phyloP scores from a whole-genome alignment of 2,329 filamentous ascomycete species.

The Stagonosporopsis tanaceti region DNA sequence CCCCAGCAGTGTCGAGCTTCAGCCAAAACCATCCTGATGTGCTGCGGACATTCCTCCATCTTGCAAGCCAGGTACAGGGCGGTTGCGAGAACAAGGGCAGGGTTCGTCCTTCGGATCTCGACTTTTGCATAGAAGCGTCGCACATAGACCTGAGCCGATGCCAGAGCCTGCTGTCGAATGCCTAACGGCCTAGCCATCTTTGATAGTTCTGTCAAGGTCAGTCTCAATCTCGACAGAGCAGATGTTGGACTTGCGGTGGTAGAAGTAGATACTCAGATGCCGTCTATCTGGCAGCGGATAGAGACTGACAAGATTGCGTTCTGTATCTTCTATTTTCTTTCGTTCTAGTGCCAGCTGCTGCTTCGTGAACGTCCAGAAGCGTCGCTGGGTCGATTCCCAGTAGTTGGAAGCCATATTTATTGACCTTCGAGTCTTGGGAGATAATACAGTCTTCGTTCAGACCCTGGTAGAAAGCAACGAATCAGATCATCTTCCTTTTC shows the following conservation, averaged over 20 bases:
- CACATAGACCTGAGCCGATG: conserved; percentile 93
- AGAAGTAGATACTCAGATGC: conserved; percentile 89
- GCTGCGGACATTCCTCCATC: conserved; percentile 96
- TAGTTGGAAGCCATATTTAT: conserved; percentile 86
- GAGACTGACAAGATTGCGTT: conserved; percentile 76
- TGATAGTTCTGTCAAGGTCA: conserved; percentile 62
- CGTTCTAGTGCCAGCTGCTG: conserved; percentile 79
- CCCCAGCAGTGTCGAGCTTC: conserved; percentile 77
- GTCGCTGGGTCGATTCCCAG: conserved; percentile 92
- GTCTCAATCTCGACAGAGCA: conserved; percentile 40
- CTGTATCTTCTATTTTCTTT: conserved; percentile 77
- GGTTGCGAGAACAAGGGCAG: conserved; percentile 91
- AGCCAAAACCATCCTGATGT: conserved; percentile 87
- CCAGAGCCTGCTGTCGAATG: conserved; percentile 88
- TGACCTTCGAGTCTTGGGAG: not conserved
- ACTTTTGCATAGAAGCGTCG: conserved; percentile 92
- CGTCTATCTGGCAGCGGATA: conserved; percentile 84
- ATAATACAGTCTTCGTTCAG: too few relatives aligned
- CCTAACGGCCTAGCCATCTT: conserved; percentile 85
- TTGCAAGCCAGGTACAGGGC: conserved; percentile 96
- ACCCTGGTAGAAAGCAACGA: not conserved
- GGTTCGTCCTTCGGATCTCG: conserved; percentile 90
- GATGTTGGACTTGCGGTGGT: conserved; percentile 70
- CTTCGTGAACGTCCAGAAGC: conserved; percentile 89
- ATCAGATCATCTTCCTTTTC: not conserved